phyloP scores from a whole-genome alignment of 177 flowering plant genomes.

The Vitis hybrid region DNA sequence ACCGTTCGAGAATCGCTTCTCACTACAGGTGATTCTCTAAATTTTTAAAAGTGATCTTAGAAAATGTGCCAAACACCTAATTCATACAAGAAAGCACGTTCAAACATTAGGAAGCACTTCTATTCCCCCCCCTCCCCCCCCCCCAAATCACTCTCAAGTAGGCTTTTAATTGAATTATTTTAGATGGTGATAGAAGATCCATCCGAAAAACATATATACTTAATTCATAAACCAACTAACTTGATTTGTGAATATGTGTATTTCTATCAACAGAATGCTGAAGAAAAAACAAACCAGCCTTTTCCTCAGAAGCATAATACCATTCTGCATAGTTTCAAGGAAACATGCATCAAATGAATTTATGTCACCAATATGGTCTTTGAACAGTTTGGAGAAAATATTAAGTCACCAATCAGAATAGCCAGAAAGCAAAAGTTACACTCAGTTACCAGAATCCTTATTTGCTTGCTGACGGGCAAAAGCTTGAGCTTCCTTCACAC shows the following conservation, averaged over 20 bases:
- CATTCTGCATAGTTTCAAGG: not conserved
- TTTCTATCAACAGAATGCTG: not conserved
- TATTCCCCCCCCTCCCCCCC: too few species aligned
- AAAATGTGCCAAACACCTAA: too few species aligned
- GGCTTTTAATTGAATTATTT: not conserved
- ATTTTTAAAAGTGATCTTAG: too few species aligned
- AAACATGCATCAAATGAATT: not conserved
- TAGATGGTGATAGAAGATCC: not conserved
- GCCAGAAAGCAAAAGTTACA: not conserved
- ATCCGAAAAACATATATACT: not conserved
- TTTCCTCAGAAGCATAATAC: not conserved
- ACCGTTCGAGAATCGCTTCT: too few species aligned
- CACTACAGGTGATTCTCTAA: too few species aligned
- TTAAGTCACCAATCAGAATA: not conserved
- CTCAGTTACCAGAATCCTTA: slow-evolving; percentile 64
- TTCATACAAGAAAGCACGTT: too few species aligned
- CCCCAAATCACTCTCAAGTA: too few species aligned
- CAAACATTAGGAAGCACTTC: too few species aligned
- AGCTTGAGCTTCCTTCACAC: slow-evolving; percentile 87
- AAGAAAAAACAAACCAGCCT: not conserved
- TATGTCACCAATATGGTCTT: not conserved
- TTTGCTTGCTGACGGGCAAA: slow-evolving; percentile 81
- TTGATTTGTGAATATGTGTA: slow-evolving; percentile 3
- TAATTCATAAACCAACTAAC: not conserved
- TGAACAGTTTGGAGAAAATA: not conserved